These are phyloP conservation scores for Lactarius deliciosus DNA, from an alignment of 768 basidiomycete genomes.

Conservation along the genomic window DNA sequence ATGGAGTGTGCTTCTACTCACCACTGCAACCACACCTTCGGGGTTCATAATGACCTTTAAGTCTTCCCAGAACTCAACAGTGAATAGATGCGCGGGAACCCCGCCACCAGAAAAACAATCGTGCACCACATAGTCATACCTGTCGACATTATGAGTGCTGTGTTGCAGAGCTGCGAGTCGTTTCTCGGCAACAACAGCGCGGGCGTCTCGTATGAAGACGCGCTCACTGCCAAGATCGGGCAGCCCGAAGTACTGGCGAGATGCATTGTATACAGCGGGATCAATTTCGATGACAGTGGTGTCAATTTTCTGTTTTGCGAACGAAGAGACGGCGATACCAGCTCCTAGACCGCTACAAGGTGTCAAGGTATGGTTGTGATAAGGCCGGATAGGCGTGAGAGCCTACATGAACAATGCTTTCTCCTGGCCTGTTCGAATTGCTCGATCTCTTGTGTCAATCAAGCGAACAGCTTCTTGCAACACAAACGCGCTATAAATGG, in stretches of 20 bases:
- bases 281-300: slow-evolving; percentile 93
- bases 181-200: slow-evolving; percentile 36
- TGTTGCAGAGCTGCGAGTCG: slow-evolving; percentile 34
- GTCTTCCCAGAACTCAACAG: slow-evolving; percentile 78
- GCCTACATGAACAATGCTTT: slow-evolving; percentile 73
- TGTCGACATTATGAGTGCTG: slow-evolving; percentile 32
- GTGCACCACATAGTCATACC: slow-evolving; percentile 77
- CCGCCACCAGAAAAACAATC: slow-evolving; percentile 94
- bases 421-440: slow-evolving; percentile 40
- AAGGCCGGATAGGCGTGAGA: not conserved
- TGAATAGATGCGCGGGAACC: slow-evolving; percentile 85
- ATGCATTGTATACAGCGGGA: slow-evolving; percentile 83
- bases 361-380: slow-evolving; percentile 16
- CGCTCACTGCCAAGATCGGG: slow-evolving; percentile 56
- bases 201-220: slow-evolving; percentile 77
- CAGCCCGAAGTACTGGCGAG: slow-evolving; percentile 77
- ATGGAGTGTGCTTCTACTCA: slow-evolving; percentile 40
- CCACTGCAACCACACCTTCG: slow-evolving; percentile 79
- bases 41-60: slow-evolving; percentile 60
- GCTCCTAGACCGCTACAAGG: slow-evolving; percentile 76
- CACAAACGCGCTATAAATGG: slow-evolving; percentile 81
- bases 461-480: slow-evolving; percentile 84
- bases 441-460: slow-evolving; percentile 50
- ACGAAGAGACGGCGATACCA: slow-evolving; percentile 76
- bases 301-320: slow-evolving; percentile 64